A percentile compares a stretch with the other conserved stretches of the same genome.
Conservation (phyloP, 495 filamentous ascomycete genomes). For the Penicillium silybi region DNA sequence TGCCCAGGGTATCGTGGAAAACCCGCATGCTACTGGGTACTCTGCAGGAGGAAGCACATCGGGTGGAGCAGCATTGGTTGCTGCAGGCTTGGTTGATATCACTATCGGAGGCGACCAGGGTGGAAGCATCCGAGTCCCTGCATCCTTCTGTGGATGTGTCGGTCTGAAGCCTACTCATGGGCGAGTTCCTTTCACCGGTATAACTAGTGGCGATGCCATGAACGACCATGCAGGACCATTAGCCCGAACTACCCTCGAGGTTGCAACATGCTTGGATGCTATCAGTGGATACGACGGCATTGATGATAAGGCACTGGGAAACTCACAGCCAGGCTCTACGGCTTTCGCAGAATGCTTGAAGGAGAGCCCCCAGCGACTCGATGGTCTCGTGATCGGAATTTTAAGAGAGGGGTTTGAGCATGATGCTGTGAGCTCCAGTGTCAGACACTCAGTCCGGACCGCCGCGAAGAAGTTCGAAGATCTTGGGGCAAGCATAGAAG, state of each 20-base stretch:
- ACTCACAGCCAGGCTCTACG: conserved; percentile 41
- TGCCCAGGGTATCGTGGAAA: conserved; percentile 48
- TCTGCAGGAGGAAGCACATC: conserved; percentile 55
- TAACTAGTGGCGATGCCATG: conserved; percentile 41
- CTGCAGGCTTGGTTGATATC: conserved; percentile 47
- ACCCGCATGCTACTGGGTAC: conserved; percentile 45
- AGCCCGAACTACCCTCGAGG: conserved; percentile 46
- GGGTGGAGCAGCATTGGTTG: conserved; percentile 54
- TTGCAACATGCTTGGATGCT: conserved; percentile 46
- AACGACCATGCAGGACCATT: conserved; percentile 49
- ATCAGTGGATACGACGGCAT: conserved; percentile 55
- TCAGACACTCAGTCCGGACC: conserved; percentile 36
- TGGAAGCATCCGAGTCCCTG: conserved; percentile 56
- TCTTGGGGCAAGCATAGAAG: conserved; percentile 48
- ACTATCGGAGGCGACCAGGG: conserved; percentile 59
- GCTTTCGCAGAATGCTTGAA: conserved; percentile 34
- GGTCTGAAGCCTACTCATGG: conserved; percentile 51
- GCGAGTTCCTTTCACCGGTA: conserved; percentile 49
- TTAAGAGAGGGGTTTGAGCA: conserved; percentile 48
- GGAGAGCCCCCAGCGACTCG: conserved; percentile 24
- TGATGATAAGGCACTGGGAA: conserved; percentile 50
- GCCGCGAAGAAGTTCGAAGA: conserved; percentile 44
- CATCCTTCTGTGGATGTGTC: conserved; percentile 44
- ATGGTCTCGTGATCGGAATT: conserved; percentile 51
- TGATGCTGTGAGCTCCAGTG: conserved; percentile 36